These are phyloP conservation scores for Pseudogymnoascus verrucosus DNA, from an alignment of 2,329 filamentous ascomycete species.

Conservation along the genomic window DNA sequence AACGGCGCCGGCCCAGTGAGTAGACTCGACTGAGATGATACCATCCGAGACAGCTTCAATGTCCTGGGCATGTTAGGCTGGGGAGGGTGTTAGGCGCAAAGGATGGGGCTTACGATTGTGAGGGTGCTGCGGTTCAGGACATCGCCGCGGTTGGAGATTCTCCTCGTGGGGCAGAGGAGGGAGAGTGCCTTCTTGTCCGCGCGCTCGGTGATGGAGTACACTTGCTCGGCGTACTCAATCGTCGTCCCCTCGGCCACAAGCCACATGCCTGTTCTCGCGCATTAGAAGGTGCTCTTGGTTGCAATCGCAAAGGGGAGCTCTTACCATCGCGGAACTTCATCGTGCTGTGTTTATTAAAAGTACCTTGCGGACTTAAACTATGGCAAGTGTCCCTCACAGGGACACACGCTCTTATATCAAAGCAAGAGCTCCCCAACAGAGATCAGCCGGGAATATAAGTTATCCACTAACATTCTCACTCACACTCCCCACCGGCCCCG, in stretches of 20 bases:
- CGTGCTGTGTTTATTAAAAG: constrained; percentile 7
- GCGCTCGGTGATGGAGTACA: constrained; percentile 40
- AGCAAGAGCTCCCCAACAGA: neutral
- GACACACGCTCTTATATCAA: constrained; percentile 8
- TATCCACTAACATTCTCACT: constrained; percentile 4
- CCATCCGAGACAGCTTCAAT: constrained; percentile 49
- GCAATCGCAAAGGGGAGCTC: constrained; percentile 10
- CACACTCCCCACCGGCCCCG: constrained; percentile 5
- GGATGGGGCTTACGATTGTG: constrained; percentile 34
- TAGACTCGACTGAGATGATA: constrained; percentile 50
- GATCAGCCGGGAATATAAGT: neutral
- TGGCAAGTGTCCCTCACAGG: neutral
- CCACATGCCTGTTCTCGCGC: constrained; percentile 47
- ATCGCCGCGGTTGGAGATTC: constrained; percentile 46
- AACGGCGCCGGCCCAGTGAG: constrained; percentile 48
- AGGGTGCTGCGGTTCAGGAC: constrained; percentile 48
- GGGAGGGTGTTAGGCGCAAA: neutral
- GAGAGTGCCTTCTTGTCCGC: constrained; percentile 41
- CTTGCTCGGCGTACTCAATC: constrained; percentile 58
- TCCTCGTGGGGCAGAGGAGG: constrained; percentile 49
- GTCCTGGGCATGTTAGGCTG: constrained; percentile 31
- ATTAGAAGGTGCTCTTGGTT: neutral
- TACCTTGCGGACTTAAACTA: neutral
- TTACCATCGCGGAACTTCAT: constrained; percentile 56
- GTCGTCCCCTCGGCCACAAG: constrained; percentile 51